Conservation (phyloP, 2,329 filamentous ascomycete species). For the Penicillium sp. region DNA sequence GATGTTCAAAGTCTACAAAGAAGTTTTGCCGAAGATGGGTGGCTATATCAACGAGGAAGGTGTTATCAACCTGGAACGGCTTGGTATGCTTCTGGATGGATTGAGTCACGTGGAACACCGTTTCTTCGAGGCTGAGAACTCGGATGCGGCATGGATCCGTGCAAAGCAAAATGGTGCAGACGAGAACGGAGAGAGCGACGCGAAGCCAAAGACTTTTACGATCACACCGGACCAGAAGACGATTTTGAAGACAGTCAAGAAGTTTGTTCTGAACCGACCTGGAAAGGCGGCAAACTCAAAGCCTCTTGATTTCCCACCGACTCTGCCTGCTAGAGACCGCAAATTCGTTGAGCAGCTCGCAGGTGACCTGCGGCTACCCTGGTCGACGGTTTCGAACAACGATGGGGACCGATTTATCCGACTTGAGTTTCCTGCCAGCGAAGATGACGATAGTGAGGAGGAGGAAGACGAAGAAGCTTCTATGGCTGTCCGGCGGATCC, state of each 20-base stretch:
- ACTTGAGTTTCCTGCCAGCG: slow-evolving; percentile 62
- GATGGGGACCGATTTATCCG: slow-evolving; percentile 70
- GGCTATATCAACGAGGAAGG: slow-evolving; percentile 97
- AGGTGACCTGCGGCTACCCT: slow-evolving; percentile 67
- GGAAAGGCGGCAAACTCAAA: slow-evolving; percentile 50
- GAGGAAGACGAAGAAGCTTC: slow-evolving; percentile 84
- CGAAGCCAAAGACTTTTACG: slow-evolving; percentile 66
- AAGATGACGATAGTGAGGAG: slow-evolving; percentile 61
- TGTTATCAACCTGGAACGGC: slow-evolving; percentile 82
- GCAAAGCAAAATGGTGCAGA: slow-evolving; percentile 78
- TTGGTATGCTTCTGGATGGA: slow-evolving; percentile 79
- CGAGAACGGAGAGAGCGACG: slow-evolving; percentile 63
- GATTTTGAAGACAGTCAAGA: slow-evolving; percentile 80
- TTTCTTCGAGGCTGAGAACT: slow-evolving; percentile 90
- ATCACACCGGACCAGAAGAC: slow-evolving; percentile 81
- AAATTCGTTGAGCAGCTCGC: slow-evolving; percentile 92
- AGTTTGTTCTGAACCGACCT: slow-evolving; percentile 75
- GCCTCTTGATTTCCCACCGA: slow-evolving; percentile 73
- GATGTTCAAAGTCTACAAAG: slow-evolving; percentile 98
- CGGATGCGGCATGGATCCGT: slow-evolving; percentile 89
- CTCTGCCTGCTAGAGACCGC: slow-evolving; percentile 80
- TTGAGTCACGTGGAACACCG: slow-evolving; percentile 86
- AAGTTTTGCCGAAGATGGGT: slow-evolving; percentile 80
- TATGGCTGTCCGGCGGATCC: slow-evolving; percentile 80
- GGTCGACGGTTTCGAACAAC: slow-evolving; percentile 67